Percentiles rank a stretch among this genome's conserved stretches.
Evolutionary conservation across 2,329 filamentous ascomycete genomes (phyloP).

Genomic region (Claviceps monticola): DNA sequence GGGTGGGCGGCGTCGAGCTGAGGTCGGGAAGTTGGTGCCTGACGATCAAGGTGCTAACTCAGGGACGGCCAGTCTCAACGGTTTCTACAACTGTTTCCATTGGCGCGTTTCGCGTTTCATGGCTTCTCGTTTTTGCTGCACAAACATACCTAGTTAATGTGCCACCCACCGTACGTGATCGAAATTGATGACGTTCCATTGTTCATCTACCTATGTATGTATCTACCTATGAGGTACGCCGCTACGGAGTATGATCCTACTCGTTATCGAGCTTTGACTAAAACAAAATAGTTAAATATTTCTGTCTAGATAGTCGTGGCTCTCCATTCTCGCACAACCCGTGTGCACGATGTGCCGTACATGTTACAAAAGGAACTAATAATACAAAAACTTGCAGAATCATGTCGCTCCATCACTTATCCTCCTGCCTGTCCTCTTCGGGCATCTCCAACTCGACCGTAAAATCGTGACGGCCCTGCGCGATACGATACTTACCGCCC

Average conservation of each 20-base stretch:
- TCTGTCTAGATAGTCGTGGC: no score
- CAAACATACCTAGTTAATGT: no score
- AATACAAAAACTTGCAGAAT: no score
- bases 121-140: no score
- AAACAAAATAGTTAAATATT: no score
- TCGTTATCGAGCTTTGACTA: no score
- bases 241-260: no score
- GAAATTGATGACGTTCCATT: neutral
- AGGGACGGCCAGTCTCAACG: neutral
- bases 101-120: neutral
- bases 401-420: neutral
- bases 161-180: no score
- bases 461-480: slow-evolving; percentile 24
- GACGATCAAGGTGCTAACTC: slow-evolving; percentile 6
- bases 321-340: no score
- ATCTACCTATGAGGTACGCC: no score
- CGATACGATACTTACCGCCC: slow-evolving; percentile 64
- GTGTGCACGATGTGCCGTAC: no score
- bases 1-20: slow-evolving; percentile 3
- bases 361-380: no score
- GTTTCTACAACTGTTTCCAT: neutral
- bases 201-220: neutral
- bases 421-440: slow-evolving; percentile 15
- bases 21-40: slow-evolving; percentile 8
- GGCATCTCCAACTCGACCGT: slow-evolving; percentile 30